phyloP scores from a whole-genome alignment of 257 asterid genomes.

The Fraxinus excelsior region DNA sequence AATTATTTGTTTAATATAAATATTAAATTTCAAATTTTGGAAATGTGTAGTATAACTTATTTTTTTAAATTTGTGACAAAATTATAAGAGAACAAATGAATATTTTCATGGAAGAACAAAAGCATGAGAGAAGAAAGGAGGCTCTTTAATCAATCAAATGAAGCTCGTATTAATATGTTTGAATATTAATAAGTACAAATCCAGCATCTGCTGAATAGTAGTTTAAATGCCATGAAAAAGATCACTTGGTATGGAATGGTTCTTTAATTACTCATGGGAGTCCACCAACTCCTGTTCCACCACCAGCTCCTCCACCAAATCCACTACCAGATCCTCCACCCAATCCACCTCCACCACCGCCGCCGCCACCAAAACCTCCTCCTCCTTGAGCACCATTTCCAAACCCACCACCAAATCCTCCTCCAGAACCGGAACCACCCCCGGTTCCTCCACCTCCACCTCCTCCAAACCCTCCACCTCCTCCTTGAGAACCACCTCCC shows the following conservation, averaged over 20 bases:
- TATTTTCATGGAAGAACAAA: too few species aligned
- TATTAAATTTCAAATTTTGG: too few species aligned
- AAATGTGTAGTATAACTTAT: too few species aligned
- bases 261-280: neutral
- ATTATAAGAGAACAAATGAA: too few species aligned
- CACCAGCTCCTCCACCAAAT: slow-evolving; percentile 5
- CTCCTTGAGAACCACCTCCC: too few species aligned
- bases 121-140: too few species aligned
- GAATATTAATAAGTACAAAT: neutral
- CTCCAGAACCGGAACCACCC: neutral
- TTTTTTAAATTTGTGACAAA: too few species aligned
- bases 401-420: neutral
- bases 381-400: neutral
- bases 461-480: too few species aligned
- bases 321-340: neutral
- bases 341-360: neutral
- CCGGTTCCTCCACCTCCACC: neutral
- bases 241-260: neutral
- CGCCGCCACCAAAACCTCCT: neutral
- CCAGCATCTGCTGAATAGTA: neutral
- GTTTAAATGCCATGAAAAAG: neutral
- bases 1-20: too few species aligned
- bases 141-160: neutral
- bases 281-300: neutral
- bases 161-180: neutral